These are phyloP conservation scores for Hanseniaspora lindneri DNA, from an alignment of 805 yeast species.

Conservation along the genomic window DNA sequence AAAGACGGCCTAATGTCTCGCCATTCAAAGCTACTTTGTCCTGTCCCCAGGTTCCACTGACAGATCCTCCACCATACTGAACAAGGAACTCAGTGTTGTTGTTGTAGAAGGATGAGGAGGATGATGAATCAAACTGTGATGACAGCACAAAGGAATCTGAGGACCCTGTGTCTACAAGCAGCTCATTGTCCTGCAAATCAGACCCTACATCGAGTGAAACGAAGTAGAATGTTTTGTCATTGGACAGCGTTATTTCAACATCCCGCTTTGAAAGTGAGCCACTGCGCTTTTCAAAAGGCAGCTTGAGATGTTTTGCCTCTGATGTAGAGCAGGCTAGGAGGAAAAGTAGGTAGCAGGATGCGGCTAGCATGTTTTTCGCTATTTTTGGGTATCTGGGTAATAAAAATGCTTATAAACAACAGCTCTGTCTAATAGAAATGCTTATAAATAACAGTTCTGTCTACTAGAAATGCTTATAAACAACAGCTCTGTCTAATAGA, in stretches of 20 bases:
- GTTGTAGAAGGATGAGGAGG: conserved; percentile 23
- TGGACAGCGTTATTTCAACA: too few relatives aligned
- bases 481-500: too few relatives aligned
- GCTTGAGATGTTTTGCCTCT: too few relatives aligned
- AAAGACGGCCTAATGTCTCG: conserved; percentile 37
- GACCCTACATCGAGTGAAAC: conserved; percentile 40
- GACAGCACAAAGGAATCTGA: conserved; percentile 44
- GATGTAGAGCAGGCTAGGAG: too few relatives aligned
- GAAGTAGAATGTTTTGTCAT: conserved; percentile 35
- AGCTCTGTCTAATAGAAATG: too few relatives aligned
- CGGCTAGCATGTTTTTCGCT: too few relatives aligned
- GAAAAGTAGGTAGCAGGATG: too few relatives aligned
- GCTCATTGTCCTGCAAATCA: conserved; percentile 34
- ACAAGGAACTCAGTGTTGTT: conserved; percentile 34
- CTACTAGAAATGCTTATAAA: too few relatives aligned
- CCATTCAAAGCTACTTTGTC: conserved; percentile 51
- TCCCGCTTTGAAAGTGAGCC: background rate
- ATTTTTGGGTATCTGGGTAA: too few relatives aligned
- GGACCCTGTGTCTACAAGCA: conserved; percentile 57
- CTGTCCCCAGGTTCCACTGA: conserved; percentile 33
- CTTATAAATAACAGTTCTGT: too few relatives aligned
- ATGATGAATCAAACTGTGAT: conserved; percentile 18
- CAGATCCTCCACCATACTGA: conserved; percentile 42
- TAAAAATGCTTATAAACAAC: too few relatives aligned
- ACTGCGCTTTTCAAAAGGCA: background rate